These are phyloP conservation scores for Acacia pycnantha DNA, from an alignment of 331 rosid species.

Conservation along the genomic window DNA sequence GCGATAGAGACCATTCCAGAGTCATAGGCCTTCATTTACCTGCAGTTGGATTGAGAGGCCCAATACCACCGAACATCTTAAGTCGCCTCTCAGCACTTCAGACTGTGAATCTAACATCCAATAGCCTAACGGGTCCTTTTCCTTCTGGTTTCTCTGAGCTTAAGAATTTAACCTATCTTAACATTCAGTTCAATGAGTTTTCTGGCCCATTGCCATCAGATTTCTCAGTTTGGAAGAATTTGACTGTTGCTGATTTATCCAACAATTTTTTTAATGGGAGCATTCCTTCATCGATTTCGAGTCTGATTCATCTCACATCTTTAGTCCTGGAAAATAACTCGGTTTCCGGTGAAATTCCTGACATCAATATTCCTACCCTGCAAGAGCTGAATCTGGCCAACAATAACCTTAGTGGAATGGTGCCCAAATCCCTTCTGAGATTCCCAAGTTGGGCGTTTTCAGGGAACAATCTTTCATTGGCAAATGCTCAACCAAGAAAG, in stretches of 20 bases:
- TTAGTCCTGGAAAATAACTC: conserved; percentile 72
- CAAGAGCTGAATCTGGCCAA: conserved; percentile 60
- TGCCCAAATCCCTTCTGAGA: conserved; percentile 63
- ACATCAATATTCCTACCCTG: conserved; percentile 57
- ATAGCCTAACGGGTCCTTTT: conserved; percentile 62
- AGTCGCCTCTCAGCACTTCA: conserved; percentile 55
- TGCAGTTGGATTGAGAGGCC: conserved; percentile 58
- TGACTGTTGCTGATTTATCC: conserved; percentile 58
- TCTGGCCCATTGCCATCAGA: conserved; percentile 77
- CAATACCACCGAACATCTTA: conserved; percentile 70
- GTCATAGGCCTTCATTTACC: conserved; percentile 59
- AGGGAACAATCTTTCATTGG: conserved; percentile 54
- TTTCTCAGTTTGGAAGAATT: conserved; percentile 77
- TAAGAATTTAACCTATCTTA: conserved; percentile 47
- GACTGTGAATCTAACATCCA: conserved; percentile 59
- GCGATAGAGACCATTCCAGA: conserved; percentile 54
- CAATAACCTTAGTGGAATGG: conserved; percentile 66
- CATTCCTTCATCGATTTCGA: conserved; percentile 65
- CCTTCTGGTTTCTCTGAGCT: conserved; percentile 67
- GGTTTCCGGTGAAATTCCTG: conserved; percentile 78
- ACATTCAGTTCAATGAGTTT: conserved; percentile 66
- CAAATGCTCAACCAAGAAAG: conserved; percentile 42
- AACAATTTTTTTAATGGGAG: conserved; percentile 71
- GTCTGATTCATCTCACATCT: conserved; percentile 53
- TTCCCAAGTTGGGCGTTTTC: conserved; percentile 64